Percentiles rank a stretch among this genome's conserved stretches.
Evolutionary conservation across 768 basidiomycete species (phyloP).

Genomic region (Leucosporidium yakuticum): DNA sequence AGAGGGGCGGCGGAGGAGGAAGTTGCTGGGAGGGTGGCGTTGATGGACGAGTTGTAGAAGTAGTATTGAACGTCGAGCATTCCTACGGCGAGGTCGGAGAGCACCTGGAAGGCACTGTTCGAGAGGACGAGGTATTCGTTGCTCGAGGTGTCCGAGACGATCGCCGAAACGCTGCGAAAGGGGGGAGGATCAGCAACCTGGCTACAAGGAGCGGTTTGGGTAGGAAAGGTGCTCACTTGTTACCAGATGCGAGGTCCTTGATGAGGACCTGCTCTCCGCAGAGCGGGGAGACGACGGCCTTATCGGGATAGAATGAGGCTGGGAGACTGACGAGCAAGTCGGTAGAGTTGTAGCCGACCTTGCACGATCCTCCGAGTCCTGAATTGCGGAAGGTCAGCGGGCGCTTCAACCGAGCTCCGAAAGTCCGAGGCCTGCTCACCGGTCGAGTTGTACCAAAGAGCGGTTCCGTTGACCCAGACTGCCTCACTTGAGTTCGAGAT

Average conservation of each 20-base stretch:
- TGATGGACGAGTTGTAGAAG: neutral
- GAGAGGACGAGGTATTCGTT: neutral
- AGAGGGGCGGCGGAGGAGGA: neutral
- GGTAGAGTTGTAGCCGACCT: neutral
- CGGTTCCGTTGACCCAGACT: neutral
- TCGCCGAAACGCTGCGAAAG: neutral
- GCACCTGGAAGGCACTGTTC: neutral
- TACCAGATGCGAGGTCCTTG: neutral
- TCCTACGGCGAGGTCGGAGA: neutral
- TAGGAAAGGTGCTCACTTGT: neutral
- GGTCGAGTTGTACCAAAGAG: neutral
- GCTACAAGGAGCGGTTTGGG: neutral
- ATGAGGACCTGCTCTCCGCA: conserved; percentile 4
- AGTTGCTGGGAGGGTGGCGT: neutral
- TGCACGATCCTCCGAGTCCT: neutral
- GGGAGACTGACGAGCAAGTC: neutral
- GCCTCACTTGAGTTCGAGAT: neutral
- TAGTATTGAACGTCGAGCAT: neutral
- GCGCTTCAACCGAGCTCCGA: neutral
- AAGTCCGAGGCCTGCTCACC: neutral
- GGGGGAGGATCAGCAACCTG: neutral
- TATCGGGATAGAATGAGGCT: neutral
- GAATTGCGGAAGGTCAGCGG: neutral
- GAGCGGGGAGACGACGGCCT: neutral
- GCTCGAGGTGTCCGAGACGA: neutral